phyloP scores from a whole-genome alignment of 129 eudicot species.

The Escallonia herrerae region DNA sequence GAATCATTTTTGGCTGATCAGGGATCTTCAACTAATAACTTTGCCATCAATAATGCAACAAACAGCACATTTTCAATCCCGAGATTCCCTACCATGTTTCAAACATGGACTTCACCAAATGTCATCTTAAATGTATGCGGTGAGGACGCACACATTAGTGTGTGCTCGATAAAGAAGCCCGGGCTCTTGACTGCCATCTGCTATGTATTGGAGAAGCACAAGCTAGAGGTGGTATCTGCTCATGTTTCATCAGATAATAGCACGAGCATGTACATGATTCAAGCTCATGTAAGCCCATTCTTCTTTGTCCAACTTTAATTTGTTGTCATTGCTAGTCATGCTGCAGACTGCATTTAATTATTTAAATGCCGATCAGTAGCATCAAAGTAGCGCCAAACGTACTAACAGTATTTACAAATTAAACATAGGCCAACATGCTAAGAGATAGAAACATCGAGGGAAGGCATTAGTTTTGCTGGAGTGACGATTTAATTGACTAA shows the following conservation, averaged over 20 bases:
- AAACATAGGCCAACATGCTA: too few relatives aligned
- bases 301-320: too few relatives aligned
- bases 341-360: too few relatives aligned
- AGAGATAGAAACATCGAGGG: too few relatives aligned
- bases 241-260: constrained; percentile 42
- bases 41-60: neutral
- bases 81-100: constrained; percentile 34
- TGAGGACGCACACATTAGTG: constrained; percentile 55
- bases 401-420: too few relatives aligned
- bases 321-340: too few relatives aligned
- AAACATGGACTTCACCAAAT: constrained; percentile 72
- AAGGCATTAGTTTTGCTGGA: too few relatives aligned
- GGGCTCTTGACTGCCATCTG: constrained; percentile 52
- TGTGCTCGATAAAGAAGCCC: constrained; percentile 43
- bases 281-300: constrained; percentile 50
- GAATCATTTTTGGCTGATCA: constrained; percentile 78
- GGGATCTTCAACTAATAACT: constrained; percentile 21
- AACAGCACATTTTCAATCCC: constrained; percentile 11
- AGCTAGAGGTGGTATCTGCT: constrained; percentile 55
- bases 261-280: constrained; percentile 60
- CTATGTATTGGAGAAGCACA: constrained; percentile 60
- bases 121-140: constrained; percentile 61
- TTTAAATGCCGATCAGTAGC: too few relatives aligned
- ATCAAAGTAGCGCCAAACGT: too few relatives aligned
- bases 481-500: too few relatives aligned